These are phyloP conservation scores for Cyphellophora europaea DNA, from an alignment of 2,329 filamentous ascomycete genomes.

Conservation along the genomic window DNA sequence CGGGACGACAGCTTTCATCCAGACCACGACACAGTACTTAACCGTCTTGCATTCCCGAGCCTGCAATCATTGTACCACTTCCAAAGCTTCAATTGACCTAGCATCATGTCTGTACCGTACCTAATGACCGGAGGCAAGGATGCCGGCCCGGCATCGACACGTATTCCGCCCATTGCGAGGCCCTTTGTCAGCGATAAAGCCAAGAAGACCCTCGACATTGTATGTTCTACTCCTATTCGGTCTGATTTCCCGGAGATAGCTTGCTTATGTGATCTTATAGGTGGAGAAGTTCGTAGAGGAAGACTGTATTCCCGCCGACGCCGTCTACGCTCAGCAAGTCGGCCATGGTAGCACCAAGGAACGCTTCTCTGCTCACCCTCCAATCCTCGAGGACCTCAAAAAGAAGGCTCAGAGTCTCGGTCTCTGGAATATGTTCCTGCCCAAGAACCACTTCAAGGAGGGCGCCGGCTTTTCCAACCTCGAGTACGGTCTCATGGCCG, in stretches of 20 bases:
- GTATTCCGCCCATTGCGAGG: constrained; percentile 48
- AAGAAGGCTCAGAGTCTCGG: constrained; percentile 68
- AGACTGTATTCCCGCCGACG: constrained; percentile 80
- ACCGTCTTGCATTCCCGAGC: no score
- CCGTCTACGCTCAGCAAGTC: constrained; percentile 68
- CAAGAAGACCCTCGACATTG: constrained; percentile 70
- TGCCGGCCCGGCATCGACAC: constrained; percentile 33
- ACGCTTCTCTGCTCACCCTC: constrained; percentile 56
- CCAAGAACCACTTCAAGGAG: constrained; percentile 88
- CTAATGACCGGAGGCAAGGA: constrained; percentile 15
- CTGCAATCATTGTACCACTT: no score
- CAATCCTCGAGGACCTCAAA: constrained; percentile 83
- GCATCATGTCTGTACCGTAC: constrained; percentile 19
- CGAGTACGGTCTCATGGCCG: constrained; percentile 96
- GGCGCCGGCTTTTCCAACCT: constrained; percentile 76
- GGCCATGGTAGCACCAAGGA: constrained; percentile 69
- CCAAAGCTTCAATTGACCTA: no score
- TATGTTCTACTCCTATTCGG: constrained; percentile 23
- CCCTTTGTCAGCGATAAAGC: constrained; percentile 73
- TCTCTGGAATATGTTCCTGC: constrained; percentile 97
- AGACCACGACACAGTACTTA: no score
- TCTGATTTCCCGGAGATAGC: background rate
- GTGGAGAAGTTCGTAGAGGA: constrained; percentile 95
- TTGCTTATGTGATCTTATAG: constrained; percentile 27
- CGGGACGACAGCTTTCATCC: no score